These are phyloP conservation scores for Barnettozyma vustinii DNA, from an alignment of 805 yeast species.

Conservation along the genomic window DNA sequence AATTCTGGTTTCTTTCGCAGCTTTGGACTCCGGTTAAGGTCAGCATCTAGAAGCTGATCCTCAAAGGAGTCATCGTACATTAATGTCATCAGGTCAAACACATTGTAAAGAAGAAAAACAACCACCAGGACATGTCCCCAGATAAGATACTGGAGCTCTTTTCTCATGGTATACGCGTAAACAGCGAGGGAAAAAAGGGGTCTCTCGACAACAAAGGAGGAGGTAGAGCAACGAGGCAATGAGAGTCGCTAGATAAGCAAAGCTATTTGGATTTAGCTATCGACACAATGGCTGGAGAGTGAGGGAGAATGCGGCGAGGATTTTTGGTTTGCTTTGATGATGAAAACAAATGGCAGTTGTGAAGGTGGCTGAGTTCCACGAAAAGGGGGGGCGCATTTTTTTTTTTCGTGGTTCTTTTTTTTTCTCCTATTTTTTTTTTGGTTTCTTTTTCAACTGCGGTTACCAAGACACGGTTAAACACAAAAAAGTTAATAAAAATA, in stretches of 20 bases:
- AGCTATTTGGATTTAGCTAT: neutral
- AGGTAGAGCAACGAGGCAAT: neutral
- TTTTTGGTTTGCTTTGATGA: neutral
- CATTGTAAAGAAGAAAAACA: slow-evolving; percentile 45
- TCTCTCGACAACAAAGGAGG: neutral
- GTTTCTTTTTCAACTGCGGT: neutral
- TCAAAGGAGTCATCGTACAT: slow-evolving; percentile 65
- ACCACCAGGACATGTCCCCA: slow-evolving; percentile 48
- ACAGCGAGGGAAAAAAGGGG: neutral
- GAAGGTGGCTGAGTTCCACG: neutral
- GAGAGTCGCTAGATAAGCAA: neutral
- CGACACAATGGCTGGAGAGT: neutral
- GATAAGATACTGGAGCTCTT: slow-evolving; percentile 57
- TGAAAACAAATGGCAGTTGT: neutral
- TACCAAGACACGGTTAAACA: neutral
- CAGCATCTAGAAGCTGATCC: slow-evolving; percentile 59
- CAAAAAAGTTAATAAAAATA: too few species aligned
- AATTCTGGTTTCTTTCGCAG: slow-evolving; percentile 41
- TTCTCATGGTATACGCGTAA: slow-evolving; percentile 41
- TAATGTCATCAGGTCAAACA: slow-evolving; percentile 68
- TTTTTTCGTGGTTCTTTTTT: neutral
- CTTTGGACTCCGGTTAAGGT: slow-evolving; percentile 49
- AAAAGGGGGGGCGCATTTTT: neutral
- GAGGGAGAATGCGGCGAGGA: too few species aligned
- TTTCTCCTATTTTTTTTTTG: neutral